A percentile compares a stretch with the other conserved stretches of the same genome.
Conservation (phyloP, 257 asterid genomes). For the Voacanga thouarsii region DNA sequence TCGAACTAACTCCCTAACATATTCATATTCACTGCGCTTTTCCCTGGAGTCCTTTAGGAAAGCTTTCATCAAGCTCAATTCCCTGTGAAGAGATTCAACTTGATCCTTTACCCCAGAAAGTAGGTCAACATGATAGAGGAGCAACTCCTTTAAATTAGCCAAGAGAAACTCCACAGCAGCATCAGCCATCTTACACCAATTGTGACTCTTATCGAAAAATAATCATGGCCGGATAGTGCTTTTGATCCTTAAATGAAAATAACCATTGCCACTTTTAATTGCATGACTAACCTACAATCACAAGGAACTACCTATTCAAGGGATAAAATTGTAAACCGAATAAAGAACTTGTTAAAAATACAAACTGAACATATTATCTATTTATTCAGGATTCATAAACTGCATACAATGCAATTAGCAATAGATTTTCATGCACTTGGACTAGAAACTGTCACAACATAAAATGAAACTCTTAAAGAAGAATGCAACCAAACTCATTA, state of each 20-base stretch:
- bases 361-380: neutral
- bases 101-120: constrained; percentile 39
- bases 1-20: constrained; percentile 36
- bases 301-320: neutral
- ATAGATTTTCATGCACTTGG: neutral
- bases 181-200: constrained; percentile 37
- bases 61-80: constrained; percentile 46
- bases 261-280: neutral
- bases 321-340: neutral
- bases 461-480: neutral
- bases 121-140: constrained; percentile 39
- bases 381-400: neutral
- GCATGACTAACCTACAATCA: neutral
- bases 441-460: neutral
- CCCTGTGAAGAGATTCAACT: constrained; percentile 45
- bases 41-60: constrained; percentile 46
- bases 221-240: neutral
- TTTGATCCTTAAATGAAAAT: neutral
- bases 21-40: constrained; percentile 37
- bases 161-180: constrained; percentile 43
- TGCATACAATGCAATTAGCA: neutral
- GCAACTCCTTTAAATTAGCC: constrained; percentile 42
- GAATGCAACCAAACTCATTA: neutral
- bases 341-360: neutral
- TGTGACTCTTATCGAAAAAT: constrained; percentile 4